Percentiles rank a stretch among this genome's conserved stretches.
Conservation (phyloP, 2,329 filamentous ascomycete species). For the Colletotrichum destructivum region DNA sequence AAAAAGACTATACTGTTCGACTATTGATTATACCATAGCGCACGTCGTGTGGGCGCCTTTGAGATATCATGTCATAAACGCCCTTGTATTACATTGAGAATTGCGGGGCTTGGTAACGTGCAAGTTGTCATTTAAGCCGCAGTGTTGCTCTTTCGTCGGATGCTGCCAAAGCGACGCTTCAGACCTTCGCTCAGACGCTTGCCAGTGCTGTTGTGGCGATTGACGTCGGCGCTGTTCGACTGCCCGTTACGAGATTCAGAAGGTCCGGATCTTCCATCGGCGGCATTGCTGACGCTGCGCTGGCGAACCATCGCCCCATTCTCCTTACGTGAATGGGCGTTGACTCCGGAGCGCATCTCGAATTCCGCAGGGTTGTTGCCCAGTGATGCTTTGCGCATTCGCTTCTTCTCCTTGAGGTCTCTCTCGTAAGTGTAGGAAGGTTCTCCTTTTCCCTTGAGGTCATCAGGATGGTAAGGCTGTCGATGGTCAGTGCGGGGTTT, state of each 20-base stretch:
- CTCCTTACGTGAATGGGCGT: slow-evolving; percentile 45
- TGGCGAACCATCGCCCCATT: slow-evolving; percentile 53
- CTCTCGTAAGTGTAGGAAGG: slow-evolving; percentile 81
- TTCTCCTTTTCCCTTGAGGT: slow-evolving; percentile 88
- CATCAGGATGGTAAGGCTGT: slow-evolving; percentile 79
- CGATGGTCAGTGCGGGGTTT: slow-evolving; percentile 18
- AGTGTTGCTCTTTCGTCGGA: slow-evolving; percentile 61
- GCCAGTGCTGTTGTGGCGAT: slow-evolving; percentile 59
- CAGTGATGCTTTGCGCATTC: slow-evolving; percentile 46
- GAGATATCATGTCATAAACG: slow-evolving; percentile 11
- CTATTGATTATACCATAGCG: neutral
- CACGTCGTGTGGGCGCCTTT: neutral
- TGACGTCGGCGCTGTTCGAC: slow-evolving; percentile 48
- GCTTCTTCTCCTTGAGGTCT: slow-evolving; percentile 73
- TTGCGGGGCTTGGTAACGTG: neutral
- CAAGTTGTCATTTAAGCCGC: slow-evolving; percentile 11
- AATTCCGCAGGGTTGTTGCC: slow-evolving; percentile 55
- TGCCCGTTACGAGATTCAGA: slow-evolving; percentile 42
- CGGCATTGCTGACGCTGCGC: slow-evolving; percentile 61
- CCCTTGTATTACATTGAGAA: neutral
- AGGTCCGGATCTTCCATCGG: slow-evolving; percentile 46
- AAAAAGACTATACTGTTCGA: neutral
- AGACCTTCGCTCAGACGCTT: slow-evolving; percentile 65
- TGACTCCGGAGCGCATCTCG: slow-evolving; percentile 63
- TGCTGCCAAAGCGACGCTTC: slow-evolving; percentile 68